Conservation (phyloP, 768 basidiomycete species). For the Kwoniella sp. region DNA sequence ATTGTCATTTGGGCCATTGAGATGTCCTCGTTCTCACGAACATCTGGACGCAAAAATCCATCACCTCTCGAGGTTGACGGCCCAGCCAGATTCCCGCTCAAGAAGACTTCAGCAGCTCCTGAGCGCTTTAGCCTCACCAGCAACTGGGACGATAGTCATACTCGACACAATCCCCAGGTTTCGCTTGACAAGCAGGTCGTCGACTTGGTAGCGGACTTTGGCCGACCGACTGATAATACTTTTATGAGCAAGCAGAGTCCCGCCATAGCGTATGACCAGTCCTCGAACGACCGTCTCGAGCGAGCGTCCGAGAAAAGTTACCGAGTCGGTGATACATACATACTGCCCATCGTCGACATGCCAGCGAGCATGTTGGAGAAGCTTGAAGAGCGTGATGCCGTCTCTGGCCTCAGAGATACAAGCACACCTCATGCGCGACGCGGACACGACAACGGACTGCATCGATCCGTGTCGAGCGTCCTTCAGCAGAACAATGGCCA, state of each 20-base stretch:
- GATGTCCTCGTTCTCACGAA: too few species aligned
- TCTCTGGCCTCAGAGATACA: slow-evolving; percentile 1
- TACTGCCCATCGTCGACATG: too few species aligned
- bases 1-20: too few species aligned
- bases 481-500: slow-evolving; percentile 25
- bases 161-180: slow-evolving; percentile 5
- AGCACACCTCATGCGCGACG: slow-evolving; percentile 1
- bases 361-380: slow-evolving; percentile 4
- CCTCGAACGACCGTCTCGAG: not conserved
- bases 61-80: too few species aligned
- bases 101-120: too few species aligned
- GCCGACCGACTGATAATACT: not conserved
- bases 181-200: slow-evolving; percentile 8
- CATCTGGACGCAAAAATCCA: too few species aligned
- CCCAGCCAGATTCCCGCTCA: too few species aligned
- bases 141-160: too few species aligned
- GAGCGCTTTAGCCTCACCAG: too few species aligned
- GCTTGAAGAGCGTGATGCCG: slow-evolving; percentile 7
- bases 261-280: not conserved
- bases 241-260: not conserved
- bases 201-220: slow-evolving; percentile 10
- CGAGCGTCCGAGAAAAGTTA: slow-evolving; percentile 2
- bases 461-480: slow-evolving; percentile 11
- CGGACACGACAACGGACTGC: slow-evolving; percentile 1
- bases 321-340: too few species aligned